Conservation (phyloP, 495 filamentous ascomycete genomes). For the Darksidea phi region DNA sequence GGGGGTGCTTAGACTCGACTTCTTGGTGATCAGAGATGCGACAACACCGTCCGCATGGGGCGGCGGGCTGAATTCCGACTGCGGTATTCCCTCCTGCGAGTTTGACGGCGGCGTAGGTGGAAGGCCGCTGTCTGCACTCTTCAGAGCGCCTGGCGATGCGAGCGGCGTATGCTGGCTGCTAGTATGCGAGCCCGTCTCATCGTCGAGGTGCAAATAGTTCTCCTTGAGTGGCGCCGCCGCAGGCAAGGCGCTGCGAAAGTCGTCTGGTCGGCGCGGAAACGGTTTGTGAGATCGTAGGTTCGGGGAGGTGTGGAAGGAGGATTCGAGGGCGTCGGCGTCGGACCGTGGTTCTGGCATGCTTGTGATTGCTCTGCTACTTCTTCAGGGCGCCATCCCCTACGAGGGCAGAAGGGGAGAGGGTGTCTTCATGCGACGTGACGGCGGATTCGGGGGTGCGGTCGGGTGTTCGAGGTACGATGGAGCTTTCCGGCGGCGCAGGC, state of each 20-base stretch:
- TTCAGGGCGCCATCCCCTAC: conserved; percentile 7
- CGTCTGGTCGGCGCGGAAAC: conserved; percentile 19
- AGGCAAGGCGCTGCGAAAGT: conserved; percentile 13
- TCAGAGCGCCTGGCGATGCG: conserved; percentile 21
- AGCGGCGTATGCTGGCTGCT: conserved; percentile 20
- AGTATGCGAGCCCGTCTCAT: conserved; percentile 17
- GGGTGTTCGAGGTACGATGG: background rate
- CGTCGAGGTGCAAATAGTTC: conserved; percentile 9
- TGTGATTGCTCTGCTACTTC: background rate
- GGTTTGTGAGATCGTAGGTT: conserved; percentile 20
- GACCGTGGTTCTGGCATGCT: conserved; percentile 20
- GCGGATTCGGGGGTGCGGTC: background rate
- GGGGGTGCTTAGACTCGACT: conserved; percentile 39
- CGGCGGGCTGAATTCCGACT: conserved; percentile 23
- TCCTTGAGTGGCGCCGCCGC: conserved; percentile 21
- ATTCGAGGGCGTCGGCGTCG: conserved; percentile 26
- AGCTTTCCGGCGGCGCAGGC: conserved; percentile 5
- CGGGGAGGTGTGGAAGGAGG: conserved; percentile 19
- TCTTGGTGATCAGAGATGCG: conserved; percentile 27
- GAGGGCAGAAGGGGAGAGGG: background rate
- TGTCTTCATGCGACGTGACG: conserved; percentile 3
- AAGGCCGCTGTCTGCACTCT: conserved; percentile 26
- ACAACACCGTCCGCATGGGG: conserved; percentile 29
- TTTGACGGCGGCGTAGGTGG: conserved; percentile 36
- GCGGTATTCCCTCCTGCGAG: conserved; percentile 15